Evolutionary conservation across 768 basidiomycete genomes (phyloP).

Genomic region (Leucogyrophana mollusca): DNA sequence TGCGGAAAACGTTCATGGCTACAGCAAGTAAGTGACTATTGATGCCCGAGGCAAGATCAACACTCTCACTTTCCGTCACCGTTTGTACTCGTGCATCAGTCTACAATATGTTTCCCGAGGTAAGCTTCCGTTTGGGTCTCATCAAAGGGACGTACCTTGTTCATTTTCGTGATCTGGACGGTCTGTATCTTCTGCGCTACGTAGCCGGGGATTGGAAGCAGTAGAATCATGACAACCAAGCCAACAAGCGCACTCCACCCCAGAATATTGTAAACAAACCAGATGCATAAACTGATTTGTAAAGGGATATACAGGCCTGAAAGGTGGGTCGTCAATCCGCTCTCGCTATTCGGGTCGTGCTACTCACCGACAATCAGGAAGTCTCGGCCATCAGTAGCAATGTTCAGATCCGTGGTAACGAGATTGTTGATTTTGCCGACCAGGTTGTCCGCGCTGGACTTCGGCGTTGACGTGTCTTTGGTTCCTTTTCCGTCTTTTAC

Average conservation of each 20-base stretch:
- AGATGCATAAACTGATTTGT: conserved; percentile 29
- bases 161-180: conserved; percentile 49
- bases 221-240: conserved; percentile 46
- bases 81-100: conserved; percentile 60
- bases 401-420: conserved; percentile 46
- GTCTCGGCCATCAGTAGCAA: conserved; percentile 16
- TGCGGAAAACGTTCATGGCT: conserved; percentile 59
- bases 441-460: conserved; percentile 43
- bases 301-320: conserved; percentile 11
- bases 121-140: background rate
- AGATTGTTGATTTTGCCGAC: conserved; percentile 79
- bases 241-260: conserved; percentile 46
- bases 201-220: conserved; percentile 58
- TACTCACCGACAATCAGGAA: conserved; percentile 10
- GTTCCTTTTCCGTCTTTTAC: background rate
- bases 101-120: conserved; percentile 16
- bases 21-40: background rate
- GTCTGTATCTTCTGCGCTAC: conserved; percentile 47
- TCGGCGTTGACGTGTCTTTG: conserved; percentile 22
- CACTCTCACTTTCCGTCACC: conserved; percentile 55
- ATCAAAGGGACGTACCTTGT: conserved; percentile 27
- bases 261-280: conserved; percentile 45
- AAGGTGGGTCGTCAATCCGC: background rate
- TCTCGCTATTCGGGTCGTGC: background rate
- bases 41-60: background rate